Conservation (phyloP, 2,329 filamentous ascomycete genomes). For the Xylariales sp. region DNA sequence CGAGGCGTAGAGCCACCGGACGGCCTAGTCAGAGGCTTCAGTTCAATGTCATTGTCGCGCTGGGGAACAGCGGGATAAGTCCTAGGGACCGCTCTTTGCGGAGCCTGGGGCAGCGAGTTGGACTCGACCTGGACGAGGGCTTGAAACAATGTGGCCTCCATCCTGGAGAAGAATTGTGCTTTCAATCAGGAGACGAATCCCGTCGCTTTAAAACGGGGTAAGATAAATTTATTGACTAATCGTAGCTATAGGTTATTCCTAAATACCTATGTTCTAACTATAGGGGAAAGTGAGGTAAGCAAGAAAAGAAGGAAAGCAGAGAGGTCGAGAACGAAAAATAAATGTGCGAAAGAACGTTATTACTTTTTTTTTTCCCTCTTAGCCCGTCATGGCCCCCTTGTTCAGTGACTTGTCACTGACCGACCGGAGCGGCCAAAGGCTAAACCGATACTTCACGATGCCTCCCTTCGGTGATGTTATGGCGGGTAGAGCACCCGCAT, state of each 20-base stretch:
- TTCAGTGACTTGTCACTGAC: conserved; percentile 8
- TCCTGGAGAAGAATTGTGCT: conserved; percentile 4
- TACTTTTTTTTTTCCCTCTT: conserved; percentile 6
- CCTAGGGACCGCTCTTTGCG: conserved; percentile 52
- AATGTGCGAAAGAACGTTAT: background rate
- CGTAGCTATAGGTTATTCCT: conserved; percentile 12
- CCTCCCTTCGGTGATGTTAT: background rate
- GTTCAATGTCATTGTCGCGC: conserved; percentile 41
- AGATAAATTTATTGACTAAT: conserved; percentile 24
- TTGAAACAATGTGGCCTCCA: conserved; percentile 40
- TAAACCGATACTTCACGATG: conserved; percentile 30
- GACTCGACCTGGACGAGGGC: conserved; percentile 47
- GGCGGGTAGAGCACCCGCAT: conserved; percentile 15
- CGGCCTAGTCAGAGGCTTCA: conserved; percentile 30
- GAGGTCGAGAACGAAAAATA: background rate
- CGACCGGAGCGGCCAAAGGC: conserved; percentile 16
- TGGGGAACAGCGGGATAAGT: conserved; percentile 55
- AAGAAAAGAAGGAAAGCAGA: background rate
- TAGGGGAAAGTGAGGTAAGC: background rate
- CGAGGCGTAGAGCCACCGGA: conserved; percentile 37
- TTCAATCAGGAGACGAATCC: conserved; percentile 2
- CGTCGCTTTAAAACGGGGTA: conserved; percentile 1
- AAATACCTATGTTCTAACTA: conserved; percentile 16
- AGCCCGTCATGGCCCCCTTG: conserved; percentile 3
- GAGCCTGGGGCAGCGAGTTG: conserved; percentile 49